A percentile compares a stretch with the other conserved stretches of the same genome.
These are phyloP conservation scores for Xylaria telfairii DNA, from an alignment of 495 filamentous ascomycete species.

Conservation along the genomic window DNA sequence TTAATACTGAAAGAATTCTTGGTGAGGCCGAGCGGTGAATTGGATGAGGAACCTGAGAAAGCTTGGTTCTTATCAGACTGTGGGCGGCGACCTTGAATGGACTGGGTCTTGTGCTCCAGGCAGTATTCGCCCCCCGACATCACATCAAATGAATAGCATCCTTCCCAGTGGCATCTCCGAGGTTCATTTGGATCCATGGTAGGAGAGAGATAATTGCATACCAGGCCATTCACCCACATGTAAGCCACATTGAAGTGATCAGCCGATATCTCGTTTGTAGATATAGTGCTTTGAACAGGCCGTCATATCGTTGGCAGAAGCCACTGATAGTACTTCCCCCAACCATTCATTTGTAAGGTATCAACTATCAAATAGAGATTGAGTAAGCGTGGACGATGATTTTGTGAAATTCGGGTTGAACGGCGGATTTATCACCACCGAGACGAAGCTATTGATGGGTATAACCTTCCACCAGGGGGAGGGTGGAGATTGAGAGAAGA, in stretches of 20 bases:
- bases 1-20: not conserved
- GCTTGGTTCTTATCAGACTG: conserved; percentile 3
- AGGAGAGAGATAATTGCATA: conserved; percentile 14
- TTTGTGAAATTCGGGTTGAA: not conserved
- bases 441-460: conserved; percentile 5
- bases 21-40: not conserved
- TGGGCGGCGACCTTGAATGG: not conserved
- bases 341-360: conserved; percentile 11
- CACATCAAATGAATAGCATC: conserved; percentile 8
- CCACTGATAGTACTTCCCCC: conserved; percentile 2
- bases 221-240: conserved; percentile 23
- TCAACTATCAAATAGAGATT: conserved; percentile 15
- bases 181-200: conserved; percentile 18
- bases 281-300: conserved; percentile 14
- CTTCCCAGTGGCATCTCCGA: conserved; percentile 22
- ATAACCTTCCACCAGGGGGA: not conserved
- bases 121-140: conserved; percentile 4
- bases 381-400: conserved; percentile 16
- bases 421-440: not conserved
- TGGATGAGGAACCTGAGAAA: not conserved
- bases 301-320: conserved; percentile 22
- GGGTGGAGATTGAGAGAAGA: not conserved
- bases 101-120: conserved; percentile 10
- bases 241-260: conserved; percentile 17
- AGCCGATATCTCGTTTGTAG: conserved; percentile 8